A percentile compares a stretch with the other conserved stretches of the same genome.
Conservation (phyloP, 73 alveolate genomes). For the Paramecium sexaurelia region DNA sequence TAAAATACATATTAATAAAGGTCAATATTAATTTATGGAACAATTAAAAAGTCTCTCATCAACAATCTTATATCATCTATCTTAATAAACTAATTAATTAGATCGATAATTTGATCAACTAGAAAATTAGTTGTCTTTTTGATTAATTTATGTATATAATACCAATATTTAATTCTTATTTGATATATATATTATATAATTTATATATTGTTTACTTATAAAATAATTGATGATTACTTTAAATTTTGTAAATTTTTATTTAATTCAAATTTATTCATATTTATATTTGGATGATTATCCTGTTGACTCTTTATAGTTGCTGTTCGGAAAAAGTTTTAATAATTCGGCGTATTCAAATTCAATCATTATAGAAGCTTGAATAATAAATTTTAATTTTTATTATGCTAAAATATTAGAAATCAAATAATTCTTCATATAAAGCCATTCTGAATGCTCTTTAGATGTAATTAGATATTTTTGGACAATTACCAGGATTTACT, state of each 20-base stretch:
- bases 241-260: no score
- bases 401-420: not conserved
- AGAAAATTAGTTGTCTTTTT: not conserved
- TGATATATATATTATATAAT: not conserved
- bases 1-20: not conserved
- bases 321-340: no score
- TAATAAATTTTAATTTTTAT: not conserved
- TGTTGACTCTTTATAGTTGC: no score
- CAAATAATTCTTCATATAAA: not conserved
- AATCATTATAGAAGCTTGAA: no score
- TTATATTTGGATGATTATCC: no score
- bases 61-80: conserved; percentile 3
- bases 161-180: not conserved
- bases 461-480: not conserved
- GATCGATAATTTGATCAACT: not conserved
- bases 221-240: not conserved
- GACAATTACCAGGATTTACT: not conserved
- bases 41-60: not conserved
- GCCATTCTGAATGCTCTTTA: not conserved
- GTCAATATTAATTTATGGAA: not conserved
- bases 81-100: conserved; percentile 11
- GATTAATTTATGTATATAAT: not conserved
- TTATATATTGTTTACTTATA: not conserved
- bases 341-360: no score
- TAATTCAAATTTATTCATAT: no score